phyloP scores from a whole-genome alignment of 148 eudicot genomes.

The Persicaria maculosa region DNA sequence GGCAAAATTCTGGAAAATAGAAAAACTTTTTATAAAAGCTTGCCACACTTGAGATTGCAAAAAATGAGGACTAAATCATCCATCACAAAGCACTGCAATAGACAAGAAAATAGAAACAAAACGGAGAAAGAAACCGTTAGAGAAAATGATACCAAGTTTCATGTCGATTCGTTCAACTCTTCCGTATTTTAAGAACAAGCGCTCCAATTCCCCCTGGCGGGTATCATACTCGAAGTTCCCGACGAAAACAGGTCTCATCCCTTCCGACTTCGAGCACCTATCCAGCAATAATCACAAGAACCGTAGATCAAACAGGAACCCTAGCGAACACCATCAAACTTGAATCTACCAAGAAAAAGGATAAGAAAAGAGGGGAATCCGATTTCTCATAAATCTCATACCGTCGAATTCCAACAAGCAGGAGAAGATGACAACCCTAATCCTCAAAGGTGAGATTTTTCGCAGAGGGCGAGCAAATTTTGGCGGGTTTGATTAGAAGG shows the following conservation, averaged over 20 bases:
- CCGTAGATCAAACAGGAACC: not conserved
- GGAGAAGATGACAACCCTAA: not conserved
- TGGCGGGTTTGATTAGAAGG: constrained; percentile 6
- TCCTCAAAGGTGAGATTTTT: not conserved
- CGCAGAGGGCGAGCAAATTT: not conserved
- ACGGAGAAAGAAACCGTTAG: not conserved
- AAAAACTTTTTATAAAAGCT: not conserved
- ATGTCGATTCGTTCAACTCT: constrained; percentile 83
- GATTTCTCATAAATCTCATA: not conserved
- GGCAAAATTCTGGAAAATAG: no score
- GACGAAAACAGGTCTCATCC: constrained; percentile 68
- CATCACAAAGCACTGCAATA: constrained; percentile 3
- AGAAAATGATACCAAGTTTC: constrained; percentile 60
- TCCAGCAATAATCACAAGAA: not conserved
- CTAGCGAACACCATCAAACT: not conserved
- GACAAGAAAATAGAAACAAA: not conserved
- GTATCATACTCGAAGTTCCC: constrained; percentile 83
- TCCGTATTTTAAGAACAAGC: constrained; percentile 74
- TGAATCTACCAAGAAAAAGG: not conserved
- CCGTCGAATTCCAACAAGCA: not conserved
- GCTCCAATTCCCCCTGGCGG: constrained; percentile 76
- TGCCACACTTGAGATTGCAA: not conserved
- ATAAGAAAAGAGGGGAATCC: not conserved
- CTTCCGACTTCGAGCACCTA: constrained; percentile 11
- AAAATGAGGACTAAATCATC: not conserved